phyloP scores from a whole-genome alignment of 192 early-diverging fungal genomes.

The Entomortierella parvispora region DNA sequence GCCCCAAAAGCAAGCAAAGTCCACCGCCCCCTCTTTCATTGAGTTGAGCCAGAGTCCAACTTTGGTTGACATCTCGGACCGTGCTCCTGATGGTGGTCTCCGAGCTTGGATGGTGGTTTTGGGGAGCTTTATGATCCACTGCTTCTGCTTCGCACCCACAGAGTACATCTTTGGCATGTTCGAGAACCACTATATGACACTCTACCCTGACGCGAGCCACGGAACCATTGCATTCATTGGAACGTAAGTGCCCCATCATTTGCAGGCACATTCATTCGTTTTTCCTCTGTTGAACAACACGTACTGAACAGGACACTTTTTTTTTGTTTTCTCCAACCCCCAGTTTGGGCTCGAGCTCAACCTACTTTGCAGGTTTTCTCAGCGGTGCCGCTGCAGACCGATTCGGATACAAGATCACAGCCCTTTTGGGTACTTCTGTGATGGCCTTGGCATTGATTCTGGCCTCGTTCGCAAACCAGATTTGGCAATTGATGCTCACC shows the following conservation, averaged over 20 bases:
- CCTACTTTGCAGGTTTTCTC: constrained; percentile 42
- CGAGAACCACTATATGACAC: constrained; percentile 43
- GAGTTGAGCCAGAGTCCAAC: constrained; percentile 36
- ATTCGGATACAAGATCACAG: constrained; percentile 62
- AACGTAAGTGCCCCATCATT: too few relatives aligned
- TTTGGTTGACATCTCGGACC: constrained; percentile 37
- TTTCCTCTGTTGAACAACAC: too few relatives aligned
- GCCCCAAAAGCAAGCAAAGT: constrained; percentile 22
- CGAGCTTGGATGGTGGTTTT: constrained; percentile 58
- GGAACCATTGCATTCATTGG: constrained; percentile 46
- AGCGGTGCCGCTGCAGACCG: constrained; percentile 40
- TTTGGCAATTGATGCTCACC: constrained; percentile 81
- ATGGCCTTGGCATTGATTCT: constrained; percentile 55
- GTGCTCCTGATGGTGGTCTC: constrained; percentile 56
- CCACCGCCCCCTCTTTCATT: constrained; percentile 29
- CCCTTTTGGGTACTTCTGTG: constrained; percentile 57
- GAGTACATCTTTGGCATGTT: constrained; percentile 59
- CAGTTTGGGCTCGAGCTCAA: constrained; percentile 31
- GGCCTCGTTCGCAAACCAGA: constrained; percentile 56
- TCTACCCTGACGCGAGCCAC: constrained; percentile 50
- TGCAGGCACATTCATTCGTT: too few relatives aligned
- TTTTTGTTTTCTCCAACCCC: too few relatives aligned
- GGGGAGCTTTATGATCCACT: constrained; percentile 53
- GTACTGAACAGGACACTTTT: too few relatives aligned
- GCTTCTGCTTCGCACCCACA: constrained; percentile 54